Conservation (phyloP, 1,284 basidiomycete genomes). For the Apiotrichum laibachii region DNA sequence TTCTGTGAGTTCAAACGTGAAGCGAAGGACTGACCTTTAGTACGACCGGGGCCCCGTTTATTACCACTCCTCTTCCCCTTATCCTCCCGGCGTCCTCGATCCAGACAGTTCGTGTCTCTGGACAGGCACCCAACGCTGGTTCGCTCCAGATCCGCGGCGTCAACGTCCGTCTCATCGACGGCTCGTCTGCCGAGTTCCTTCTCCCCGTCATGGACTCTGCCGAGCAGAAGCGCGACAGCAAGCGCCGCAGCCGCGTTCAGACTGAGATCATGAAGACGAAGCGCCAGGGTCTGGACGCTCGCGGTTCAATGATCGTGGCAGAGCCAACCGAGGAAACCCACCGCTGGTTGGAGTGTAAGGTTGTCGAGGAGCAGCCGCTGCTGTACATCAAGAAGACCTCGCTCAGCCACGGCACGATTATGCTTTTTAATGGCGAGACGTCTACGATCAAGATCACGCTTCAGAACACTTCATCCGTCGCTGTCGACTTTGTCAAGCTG, state of each 20-base stretch:
- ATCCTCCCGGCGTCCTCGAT: constrained; percentile 70
- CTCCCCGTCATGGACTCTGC: constrained; percentile 71
- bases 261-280: constrained; percentile 53
- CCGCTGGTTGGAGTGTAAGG: constrained; percentile 50
- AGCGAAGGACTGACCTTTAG: constrained; percentile 51
- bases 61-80: constrained; percentile 61
- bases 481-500: constrained; percentile 79
- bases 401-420: constrained; percentile 82
- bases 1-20: constrained; percentile 61
- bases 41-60: constrained; percentile 74
- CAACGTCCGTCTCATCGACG: constrained; percentile 69
- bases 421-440: constrained; percentile 91
- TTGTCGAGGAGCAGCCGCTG: constrained; percentile 81
- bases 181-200: constrained; percentile 67
- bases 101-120: constrained; percentile 70
- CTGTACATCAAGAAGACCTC: constrained; percentile 81
- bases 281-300: constrained; percentile 34
- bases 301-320: constrained; percentile 14
- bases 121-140: constrained; percentile 66
- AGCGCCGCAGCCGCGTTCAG: constrained; percentile 52
- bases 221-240: constrained; percentile 60
- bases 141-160: constrained; percentile 72
- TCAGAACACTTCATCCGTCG: constrained; percentile 77
- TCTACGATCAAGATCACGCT: constrained; percentile 77
- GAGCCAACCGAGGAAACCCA: constrained; percentile 4